Base-by-base conservation (phyloP, 495 filamentous ascomycete genomes). In the Hypoxylon cercidicola region DNA sequence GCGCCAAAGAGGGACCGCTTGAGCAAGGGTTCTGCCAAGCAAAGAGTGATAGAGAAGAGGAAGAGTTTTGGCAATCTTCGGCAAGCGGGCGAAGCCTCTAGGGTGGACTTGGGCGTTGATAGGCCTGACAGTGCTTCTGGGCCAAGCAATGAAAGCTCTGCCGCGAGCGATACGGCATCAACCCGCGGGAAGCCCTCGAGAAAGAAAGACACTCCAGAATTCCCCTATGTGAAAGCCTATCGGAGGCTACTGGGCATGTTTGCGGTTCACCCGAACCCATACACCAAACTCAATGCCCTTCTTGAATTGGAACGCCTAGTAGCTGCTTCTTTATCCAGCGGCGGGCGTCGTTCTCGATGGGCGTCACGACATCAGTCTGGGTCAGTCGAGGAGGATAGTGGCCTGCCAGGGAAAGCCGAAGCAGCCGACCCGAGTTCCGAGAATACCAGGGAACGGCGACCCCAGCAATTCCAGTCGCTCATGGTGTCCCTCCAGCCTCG, bases 261-360 rank as follows among this genome's bases (percentile, higher is more conserved):
- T 67, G 95, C 93, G 15, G 90, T 92, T 3, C 92, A 95, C 70
- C 91, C 91, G 2, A 96, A 96, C 68, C 93, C 93, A 0, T 91
- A 88, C 66, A 84, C 87, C 47, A 97, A 97, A 72, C 85, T 97
- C 15, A 89, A 90, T 66, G 90, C 91, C 0, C 82, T 97, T 2
- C 88, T 88, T 48, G 92, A 97, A 73, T 82, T 97, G 13, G 86
- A 95, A 68, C 87, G 88, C 39, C 77, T 97, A 34, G 89, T 96
- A 57, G 79, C 92, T 25, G 91, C 92, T 5, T 94, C 89, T 1
- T 72, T 96, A 7, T 85, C 88, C 18, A 57, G 34, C 35, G 65
- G 67, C 45, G 54, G 62, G 21, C 68, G 69, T 49, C 69, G 71
- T 11, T 69, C 54, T 81, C 87, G 15, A 72, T 60, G 57, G 72